Evolutionary conservation across 2,329 filamentous ascomycete genomes (phyloP), one percentile per base, ranked within the genome.

Genomic region (Fusarium penzigii): DNA sequence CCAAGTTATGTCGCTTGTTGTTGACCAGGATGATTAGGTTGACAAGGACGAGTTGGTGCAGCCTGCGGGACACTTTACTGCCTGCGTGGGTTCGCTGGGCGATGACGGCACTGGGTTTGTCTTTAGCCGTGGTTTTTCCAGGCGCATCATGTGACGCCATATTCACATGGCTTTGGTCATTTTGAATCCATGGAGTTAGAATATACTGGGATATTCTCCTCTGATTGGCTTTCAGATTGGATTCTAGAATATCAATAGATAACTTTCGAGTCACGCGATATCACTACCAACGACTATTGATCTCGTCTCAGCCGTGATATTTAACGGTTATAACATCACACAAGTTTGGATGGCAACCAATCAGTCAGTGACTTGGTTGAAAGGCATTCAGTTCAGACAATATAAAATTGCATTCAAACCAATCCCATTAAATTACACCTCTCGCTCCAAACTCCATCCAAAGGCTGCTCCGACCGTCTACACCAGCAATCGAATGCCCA

Each of bases 81-180:
- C 63, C 63, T 65, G 50, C 61, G 59, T 59, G 48, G 45, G 50
- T 58, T 60, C 48, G 51, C 49, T 39, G 58, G 52, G 51, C 59
- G 65, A 70, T 70, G 68, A 71, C 68, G 67, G 68, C 65, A 68
- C 64, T 39, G 20, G 41, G 39, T 38, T 43, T 56, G 48, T 44
- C 42, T 57, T 68, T 67, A 64, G 45, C 61, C 64, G 68, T 45
- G 36, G 53, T 60, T 68, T 52, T 61, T 29, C 65, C 67, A 58
- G 32, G 38, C 20, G 49, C 17, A 53, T 69, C 69, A 69, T 67
- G 67, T 71, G 69, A 71, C 55, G 60, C 54, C 57, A 55, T 57
- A 53, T 57, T 58, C 62, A 63, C 58, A 63, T 57, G 56, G 63
- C 12, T 39, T n/a, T 43, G 48, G 49, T 58, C 52, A 42, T 46